Evolutionary conservation across 202 grass and related monocot genomes (phyloP), one percentile per base, ranked within the genome.

Genomic region (Hordeum pubiflorum): DNA sequence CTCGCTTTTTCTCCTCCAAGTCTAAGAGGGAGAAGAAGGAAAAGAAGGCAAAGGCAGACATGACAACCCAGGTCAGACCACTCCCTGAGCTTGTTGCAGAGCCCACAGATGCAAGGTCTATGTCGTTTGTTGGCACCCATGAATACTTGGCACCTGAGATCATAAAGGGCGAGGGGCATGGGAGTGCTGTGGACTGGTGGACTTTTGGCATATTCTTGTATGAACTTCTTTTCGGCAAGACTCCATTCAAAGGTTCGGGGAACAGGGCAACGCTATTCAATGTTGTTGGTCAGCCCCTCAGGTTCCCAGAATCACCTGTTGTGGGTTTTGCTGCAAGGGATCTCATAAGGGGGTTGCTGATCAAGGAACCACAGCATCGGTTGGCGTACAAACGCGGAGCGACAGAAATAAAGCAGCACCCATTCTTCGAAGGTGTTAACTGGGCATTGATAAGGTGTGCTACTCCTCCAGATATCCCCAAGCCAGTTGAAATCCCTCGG

Each of bases 51-150:
- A 95, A 92, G 72, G 54, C 85, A 66, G 92, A 95, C 58, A 64
- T 80, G 20, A 79, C 79, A 52, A 89, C 54, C 69, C 89, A 91
- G 55, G 82, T 92, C 54, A 89, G 79, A 44, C 92, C 69, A 68
- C 77, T 91, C 48, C 92, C 89, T 27, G 92, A 95, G 80, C 85
- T 95, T 31, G 81, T 86, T 69, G 92, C 85, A 75, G 92, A 95
- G 76, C 92, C 92, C 38, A 95, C 92, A 5, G 89, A 95, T 77
- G 92, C 89, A 81, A 83, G 89, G 31, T 94, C 92, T 26, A 94
- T 94, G 92, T 94, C 92, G 60, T 94, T 94, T 86, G 92, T 94
- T 72, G 92, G 92, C 56, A 94, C 92, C 26, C 92, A 94, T 72
- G 92, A 94, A 63, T 94, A 94, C 64, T 67, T 94, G 27, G 92